A percentile compares a stretch with the other conserved stretches of the same genome.
These are phyloP conservation scores for Stenogyne calaminthoides DNA, from an alignment of 305 asterid genomes.

Conservation along the genomic window DNA sequence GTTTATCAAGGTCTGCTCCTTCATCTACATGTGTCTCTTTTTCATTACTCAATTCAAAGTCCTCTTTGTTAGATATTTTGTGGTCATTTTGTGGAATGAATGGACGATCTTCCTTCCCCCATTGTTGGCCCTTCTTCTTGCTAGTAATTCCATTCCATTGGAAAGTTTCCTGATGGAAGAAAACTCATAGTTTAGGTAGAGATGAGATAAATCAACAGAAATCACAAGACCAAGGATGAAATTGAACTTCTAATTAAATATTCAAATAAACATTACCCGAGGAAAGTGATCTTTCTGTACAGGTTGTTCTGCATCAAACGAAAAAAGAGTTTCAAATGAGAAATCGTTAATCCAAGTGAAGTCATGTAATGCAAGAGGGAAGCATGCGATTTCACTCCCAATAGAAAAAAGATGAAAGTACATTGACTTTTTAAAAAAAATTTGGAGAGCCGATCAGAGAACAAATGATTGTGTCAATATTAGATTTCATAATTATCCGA, in stretches of 20 bases:
- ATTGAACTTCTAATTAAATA: conserved; percentile 10
- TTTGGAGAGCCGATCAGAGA: conserved; percentile 7
- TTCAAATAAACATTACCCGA: conserved; percentile 43
- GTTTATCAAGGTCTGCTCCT: conserved; percentile 62
- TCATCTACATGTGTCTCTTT: conserved; percentile 39
- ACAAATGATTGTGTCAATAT: not conserved
- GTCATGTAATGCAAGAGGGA: conserved; percentile 26
- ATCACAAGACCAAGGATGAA: conserved; percentile 13
- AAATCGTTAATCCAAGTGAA: conserved; percentile 32
- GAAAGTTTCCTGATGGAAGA: conserved; percentile 53
- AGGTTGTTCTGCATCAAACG: conserved; percentile 55
- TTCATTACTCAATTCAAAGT: conserved; percentile 36
- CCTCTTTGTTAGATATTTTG: conserved; percentile 40
- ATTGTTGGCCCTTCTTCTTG: conserved; percentile 94
- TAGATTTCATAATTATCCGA: not conserved
- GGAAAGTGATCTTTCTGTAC: conserved; percentile 42
- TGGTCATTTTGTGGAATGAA: conserved; percentile 47
- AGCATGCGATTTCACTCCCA: conserved; percentile 8
- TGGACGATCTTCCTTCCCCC: conserved; percentile 73
- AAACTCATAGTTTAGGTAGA: conserved; percentile 7
- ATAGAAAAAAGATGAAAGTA: conserved; percentile 12
- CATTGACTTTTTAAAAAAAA: not conserved
- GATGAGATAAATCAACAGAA: conserved; percentile 20
- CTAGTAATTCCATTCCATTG: conserved; percentile 87
- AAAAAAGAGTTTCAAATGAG: conserved; percentile 31